Conservation (phyloP, 2,329 filamentous ascomycete genomes). For the Verticillium isaacii region DNA sequence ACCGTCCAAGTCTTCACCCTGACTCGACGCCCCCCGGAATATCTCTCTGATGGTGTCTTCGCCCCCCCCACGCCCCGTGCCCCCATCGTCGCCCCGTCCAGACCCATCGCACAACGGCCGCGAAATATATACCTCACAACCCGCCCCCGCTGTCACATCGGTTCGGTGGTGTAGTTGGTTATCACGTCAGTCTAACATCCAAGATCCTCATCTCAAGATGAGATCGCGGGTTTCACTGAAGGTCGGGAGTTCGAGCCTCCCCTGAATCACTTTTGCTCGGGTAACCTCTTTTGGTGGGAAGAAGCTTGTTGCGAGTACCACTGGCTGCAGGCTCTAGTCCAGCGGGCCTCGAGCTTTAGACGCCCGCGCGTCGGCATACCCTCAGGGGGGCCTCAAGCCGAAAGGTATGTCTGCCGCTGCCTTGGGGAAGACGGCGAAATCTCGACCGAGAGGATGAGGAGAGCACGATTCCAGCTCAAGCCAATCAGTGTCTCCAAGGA, state of each 20-base stretch:
- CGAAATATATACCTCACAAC: background rate
- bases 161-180: background rate
- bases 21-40: background rate
- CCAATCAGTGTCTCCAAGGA: too few relatives aligned
- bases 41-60: background rate
- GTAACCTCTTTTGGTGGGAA: background rate
- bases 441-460: too few relatives aligned
- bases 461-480: too few relatives aligned
- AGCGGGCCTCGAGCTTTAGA: too few relatives aligned
- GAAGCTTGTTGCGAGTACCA: background rate
- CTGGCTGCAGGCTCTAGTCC: too few relatives aligned
- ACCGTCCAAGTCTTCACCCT: too few relatives aligned
- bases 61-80: background rate
- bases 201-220: background rate
- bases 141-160: background rate
- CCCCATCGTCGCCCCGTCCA: background rate
- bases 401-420: too few relatives aligned
- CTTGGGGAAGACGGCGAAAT: too few relatives aligned
- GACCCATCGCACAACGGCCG: background rate
- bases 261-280: background rate
- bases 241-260: background rate
- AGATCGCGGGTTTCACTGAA: background rate
- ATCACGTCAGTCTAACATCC: background rate
- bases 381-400: too few relatives aligned
- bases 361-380: too few relatives aligned